Evolutionary conservation across 345 rosid species (phyloP), one percentile per base, ranked within the genome.

Genomic region (Corymbia maculata): DNA sequence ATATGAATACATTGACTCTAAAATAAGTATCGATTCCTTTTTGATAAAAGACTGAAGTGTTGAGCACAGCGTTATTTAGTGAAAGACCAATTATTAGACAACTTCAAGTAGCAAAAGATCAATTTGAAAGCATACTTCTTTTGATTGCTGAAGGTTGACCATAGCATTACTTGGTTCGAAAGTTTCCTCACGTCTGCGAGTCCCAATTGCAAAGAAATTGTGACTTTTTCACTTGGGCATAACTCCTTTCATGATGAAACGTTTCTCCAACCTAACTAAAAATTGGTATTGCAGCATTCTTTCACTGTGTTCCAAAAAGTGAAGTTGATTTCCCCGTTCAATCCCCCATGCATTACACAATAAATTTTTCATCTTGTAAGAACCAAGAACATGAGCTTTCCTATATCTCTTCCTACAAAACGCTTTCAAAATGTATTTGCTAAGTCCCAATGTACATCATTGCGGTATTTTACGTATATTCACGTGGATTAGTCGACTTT

Each of bases 1-100:
- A 0, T 6, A 3, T 64, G 32, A n/a, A 64, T 13, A 12, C 30
- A 1, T n/a, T 3, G 17, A 0, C 36, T 64, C 9, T 66, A n/a
- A 66, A 4, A 1, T 30, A 7, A 1, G 21, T 14, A 66, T 66
- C 11, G 1, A 66, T 66, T 28, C 8, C 15, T 15, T 15, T n/a
- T 30, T 7, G 3, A 0, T 9, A 30, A 26, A 61, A 13, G 42
- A n/a, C 75, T 19, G 2, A n/a, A 64, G 42, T 13, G 75, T 8
- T 1, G 9, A 66, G 32, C n/a, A 14, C 15, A n/a, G 2, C 10
- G 9, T 30, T n/a, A 9, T 6, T 66, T 14, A n/a, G 9, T 1
- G 32, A n/a, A 66, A 28, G 42, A 64, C 9, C 75, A 64, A 13
- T 6, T 30, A 3, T 15, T 1, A 19, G 57, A 19, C 57, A 19